Evolutionary conservation across 192 early-diverging fungal genomes (phyloP).

Genomic region (Backusella luteola): DNA sequence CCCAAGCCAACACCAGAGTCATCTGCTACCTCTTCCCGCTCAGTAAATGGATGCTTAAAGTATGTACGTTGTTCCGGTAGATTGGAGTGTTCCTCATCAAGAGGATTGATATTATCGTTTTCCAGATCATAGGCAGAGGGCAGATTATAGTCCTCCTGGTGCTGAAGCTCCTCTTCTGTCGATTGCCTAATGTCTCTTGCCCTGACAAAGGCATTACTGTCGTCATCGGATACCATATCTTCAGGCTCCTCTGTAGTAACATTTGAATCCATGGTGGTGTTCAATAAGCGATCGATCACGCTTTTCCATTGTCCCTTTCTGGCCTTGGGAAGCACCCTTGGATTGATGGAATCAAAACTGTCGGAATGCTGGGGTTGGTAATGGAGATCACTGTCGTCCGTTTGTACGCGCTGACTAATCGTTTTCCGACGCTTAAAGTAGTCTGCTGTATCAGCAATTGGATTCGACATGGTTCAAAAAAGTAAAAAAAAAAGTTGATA

Average conservation of each 20-base stretch:
- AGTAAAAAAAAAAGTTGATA: background rate
- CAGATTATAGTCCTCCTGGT: slow-evolving; percentile 6
- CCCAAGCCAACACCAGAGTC: background rate
- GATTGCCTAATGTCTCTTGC: background rate
- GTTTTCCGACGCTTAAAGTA: slow-evolving; percentile 18
- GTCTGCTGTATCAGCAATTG: slow-evolving; percentile 29
- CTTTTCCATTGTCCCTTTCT: background rate
- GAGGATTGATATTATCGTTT: slow-evolving; percentile 5
- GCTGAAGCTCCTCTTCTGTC: background rate
- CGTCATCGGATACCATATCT: background rate
- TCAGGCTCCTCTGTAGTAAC: background rate
- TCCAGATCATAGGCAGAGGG: slow-evolving; percentile 13
- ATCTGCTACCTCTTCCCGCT: slow-evolving; percentile 2
- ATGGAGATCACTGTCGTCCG: background rate
- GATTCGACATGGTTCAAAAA: slow-evolving; percentile 27
- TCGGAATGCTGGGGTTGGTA: background rate
- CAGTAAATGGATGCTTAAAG: background rate
- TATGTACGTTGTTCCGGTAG: background rate
- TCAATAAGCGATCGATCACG: background rate
- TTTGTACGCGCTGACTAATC: background rate
- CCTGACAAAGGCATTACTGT: background rate
- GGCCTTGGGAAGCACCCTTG: background rate
- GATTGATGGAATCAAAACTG: background rate
- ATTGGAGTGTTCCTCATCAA: background rate
- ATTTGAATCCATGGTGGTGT: background rate